Percentiles rank a stretch among this genome's conserved stretches.
Evolutionary conservation across 495 filamentous ascomycete species (phyloP).

Genomic region (Hypoxylon perforatum): DNA sequence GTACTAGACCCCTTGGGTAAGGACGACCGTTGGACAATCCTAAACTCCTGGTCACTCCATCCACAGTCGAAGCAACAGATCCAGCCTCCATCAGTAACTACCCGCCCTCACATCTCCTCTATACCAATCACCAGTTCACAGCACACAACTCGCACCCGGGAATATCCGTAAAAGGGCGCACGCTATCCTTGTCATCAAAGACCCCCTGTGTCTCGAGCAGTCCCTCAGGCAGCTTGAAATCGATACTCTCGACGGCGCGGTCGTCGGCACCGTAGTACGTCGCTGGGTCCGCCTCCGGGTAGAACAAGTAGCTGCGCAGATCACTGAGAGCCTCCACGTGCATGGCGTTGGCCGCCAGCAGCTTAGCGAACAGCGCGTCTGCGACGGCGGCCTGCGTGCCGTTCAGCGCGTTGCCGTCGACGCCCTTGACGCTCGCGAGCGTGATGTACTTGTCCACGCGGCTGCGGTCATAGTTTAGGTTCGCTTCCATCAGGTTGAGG

Average conservation of each 20-base stretch:
- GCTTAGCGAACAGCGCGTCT: neutral
- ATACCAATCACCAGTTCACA: constrained; percentile 1
- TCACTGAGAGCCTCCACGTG: constrained; percentile 12
- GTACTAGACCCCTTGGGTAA: no score
- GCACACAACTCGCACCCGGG: constrained; percentile 13
- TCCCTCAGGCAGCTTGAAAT: constrained; percentile 7
- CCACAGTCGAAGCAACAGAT: no score
- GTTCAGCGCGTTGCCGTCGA: constrained; percentile 12
- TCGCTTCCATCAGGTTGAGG: constrained; percentile 7
- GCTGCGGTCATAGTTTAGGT: constrained; percentile 17
- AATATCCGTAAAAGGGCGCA: constrained; percentile 2
- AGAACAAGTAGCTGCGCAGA: constrained; percentile 19
- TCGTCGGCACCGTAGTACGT: constrained; percentile 11
- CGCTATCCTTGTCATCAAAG: constrained; percentile 16
- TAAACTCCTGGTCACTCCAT: no score
- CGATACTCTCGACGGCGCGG: neutral
- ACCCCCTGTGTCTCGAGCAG: constrained; percentile 21
- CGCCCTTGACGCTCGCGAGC: neutral
- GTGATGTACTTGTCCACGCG: constrained; percentile 3
- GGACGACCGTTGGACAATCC: no score
- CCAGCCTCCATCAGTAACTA: neutral
- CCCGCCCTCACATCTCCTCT: neutral
- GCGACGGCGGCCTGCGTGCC: neutral
- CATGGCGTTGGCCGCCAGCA: constrained; percentile 9
- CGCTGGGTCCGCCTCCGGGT: constrained; percentile 9